phyloP scores from a whole-genome alignment of 768 basidiomycete genomes.

The Lentinula lateritia region DNA sequence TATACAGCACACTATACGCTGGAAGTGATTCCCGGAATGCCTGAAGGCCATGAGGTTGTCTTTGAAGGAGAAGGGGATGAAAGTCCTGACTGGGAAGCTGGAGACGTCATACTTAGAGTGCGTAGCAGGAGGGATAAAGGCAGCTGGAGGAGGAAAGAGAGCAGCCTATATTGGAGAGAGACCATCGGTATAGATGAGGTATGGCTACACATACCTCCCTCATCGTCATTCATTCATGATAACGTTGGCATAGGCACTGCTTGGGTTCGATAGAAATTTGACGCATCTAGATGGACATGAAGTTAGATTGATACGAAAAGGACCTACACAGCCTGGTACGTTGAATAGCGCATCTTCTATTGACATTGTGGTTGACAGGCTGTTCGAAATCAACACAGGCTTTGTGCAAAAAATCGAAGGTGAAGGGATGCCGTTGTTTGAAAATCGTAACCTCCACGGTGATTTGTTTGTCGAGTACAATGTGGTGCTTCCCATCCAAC shows the following conservation, averaged over 20 bases:
- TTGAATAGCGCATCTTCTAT: not conserved
- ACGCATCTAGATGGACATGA: conserved; percentile 88
- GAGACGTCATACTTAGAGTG: conserved; percentile 86
- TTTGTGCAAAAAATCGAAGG: conserved; percentile 81
- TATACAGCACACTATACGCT: conserved; percentile 73
- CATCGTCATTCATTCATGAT: not conserved
- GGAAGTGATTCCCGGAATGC: conserved; percentile 43
- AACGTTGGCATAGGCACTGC: conserved; percentile 59
- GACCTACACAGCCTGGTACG: conserved; percentile 89
- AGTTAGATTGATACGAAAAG: conserved; percentile 62
- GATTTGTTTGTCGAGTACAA: conserved; percentile 92
- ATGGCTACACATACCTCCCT: conserved; percentile 12
- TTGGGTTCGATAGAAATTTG: conserved; percentile 91
- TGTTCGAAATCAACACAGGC: conserved; percentile 34
- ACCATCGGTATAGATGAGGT: conserved; percentile 91
- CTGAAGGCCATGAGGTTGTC: conserved; percentile 88
- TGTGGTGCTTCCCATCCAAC: conserved; percentile 76
- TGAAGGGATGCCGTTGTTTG: conserved; percentile 85
- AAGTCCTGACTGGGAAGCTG: conserved; percentile 92
- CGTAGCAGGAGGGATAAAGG: conserved; percentile 73
- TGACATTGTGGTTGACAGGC: not conserved
- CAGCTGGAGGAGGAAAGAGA: conserved; percentile 86
- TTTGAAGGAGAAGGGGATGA: conserved; percentile 98
- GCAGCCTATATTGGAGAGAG: conserved; percentile 87
- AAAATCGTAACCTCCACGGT: conserved; percentile 50